phyloP scores from a whole-genome alignment of 139 green algal genomes.

The Medakamo hakoo region DNA sequence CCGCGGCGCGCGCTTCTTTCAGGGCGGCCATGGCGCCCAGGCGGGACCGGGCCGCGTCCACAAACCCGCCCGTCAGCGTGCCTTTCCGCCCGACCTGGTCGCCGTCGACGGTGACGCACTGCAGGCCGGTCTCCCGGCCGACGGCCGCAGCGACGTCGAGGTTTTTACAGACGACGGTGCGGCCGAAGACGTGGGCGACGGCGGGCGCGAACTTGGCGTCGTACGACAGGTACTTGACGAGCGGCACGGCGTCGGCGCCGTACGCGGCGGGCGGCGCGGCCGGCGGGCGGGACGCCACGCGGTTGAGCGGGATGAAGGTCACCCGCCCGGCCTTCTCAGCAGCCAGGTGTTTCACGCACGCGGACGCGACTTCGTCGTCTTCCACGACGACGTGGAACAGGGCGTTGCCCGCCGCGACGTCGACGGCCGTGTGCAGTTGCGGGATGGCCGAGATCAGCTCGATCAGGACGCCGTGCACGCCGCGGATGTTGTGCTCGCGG shows the following conservation, averaged over 20 bases:
- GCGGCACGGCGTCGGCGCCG: constrained; percentile 45
- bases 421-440: constrained; percentile 64
- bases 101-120: constrained; percentile 84
- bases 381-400: constrained; percentile 75
- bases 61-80: constrained; percentile 58
- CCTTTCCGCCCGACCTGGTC: constrained; percentile 41
- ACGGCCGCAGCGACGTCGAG: constrained; percentile 38
- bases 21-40: constrained; percentile 28
- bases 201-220: constrained; percentile 37
- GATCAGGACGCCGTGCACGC: constrained; percentile 78
- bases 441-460: constrained; percentile 66
- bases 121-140: constrained; percentile 24
- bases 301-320: constrained; percentile 90
- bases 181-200: constrained; percentile 60
- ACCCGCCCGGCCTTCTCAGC: constrained; percentile 53
- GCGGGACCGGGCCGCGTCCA: constrained; percentile 29
- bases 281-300: constrained; percentile 16
- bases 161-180: constrained; percentile 49
- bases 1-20: constrained; percentile 16
- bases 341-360: constrained; percentile 50
- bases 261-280: constrained; percentile 33
- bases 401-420: constrained; percentile 50
- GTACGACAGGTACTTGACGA: constrained; percentile 56
- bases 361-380: constrained; percentile 45
- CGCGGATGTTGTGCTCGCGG: constrained; percentile 42